Evolutionary conservation across 139 green algal species (phyloP), one percentile per base, ranked within the genome.

Genomic region (Bryopsis sp.): DNA sequence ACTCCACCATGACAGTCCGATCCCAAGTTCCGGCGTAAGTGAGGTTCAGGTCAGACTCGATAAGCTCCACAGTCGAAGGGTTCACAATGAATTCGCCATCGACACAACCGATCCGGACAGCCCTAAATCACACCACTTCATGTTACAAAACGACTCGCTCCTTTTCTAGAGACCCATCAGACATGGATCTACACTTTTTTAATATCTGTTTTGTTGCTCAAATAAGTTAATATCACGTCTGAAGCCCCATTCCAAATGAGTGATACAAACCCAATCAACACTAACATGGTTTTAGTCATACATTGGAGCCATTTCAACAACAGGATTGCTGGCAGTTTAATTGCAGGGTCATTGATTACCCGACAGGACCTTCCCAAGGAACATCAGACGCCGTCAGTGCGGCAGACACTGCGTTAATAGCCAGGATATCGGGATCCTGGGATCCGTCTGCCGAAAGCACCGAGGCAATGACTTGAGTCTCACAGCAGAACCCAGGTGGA

Each of bases 401-500:
- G 8, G 58, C 70, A 33, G 70, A 75, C 24, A 33, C 58, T 26
- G 70, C 48, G 39, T 75, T 75, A 57, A 75, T 71, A 8, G 70
- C 47, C 8, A 75, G 26, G 2, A 70, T 67, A 3, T 63, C 60
- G 43, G 43, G 43, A 50, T 50, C 43, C 15, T 11, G 11, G 11
- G 15, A 26, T 15, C 43, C 43, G 15, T 50, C 43, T 50, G 43
- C 15, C 43, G 43, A 11, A 26, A 50, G 15, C 43, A 50, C 43
- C 43, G 43, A 26, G 11, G 43, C 43, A 26, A 11, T 11, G 43
- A 73, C 67, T 37, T 72, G 66, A 37, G 59, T 80, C 39, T 86
- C 79, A 47, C 77, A 79, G 0, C 65, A 71, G 64, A 82, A 88
- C 36, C 84, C 88, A 0, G 74, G 72, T 0, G 83, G 72, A 36